Percentiles rank a stretch among this genome's conserved stretches.
Evolutionary conservation across 2,329 filamentous ascomycete species (phyloP).

Genomic region (Achaetomium macrosporum): DNA sequence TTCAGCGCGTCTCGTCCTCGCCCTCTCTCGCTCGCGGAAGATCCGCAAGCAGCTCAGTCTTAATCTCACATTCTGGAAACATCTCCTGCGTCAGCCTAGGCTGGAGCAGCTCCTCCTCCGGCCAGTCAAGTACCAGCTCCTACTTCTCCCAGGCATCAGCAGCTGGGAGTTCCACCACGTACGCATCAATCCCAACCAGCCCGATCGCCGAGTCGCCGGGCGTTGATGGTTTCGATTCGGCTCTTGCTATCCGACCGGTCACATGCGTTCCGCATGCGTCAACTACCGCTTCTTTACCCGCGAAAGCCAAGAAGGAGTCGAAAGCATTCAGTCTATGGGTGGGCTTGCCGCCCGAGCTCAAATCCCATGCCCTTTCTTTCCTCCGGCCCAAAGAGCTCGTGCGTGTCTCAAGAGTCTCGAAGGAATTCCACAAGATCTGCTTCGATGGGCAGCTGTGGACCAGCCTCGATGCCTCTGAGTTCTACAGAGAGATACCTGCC

Average conservation of each 20-base stretch:
- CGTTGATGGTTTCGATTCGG: slow-evolving; percentile 40
- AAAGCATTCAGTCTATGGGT: slow-evolving; percentile 65
- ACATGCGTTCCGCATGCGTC: slow-evolving; percentile 39
- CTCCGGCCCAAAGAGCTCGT: slow-evolving; percentile 77
- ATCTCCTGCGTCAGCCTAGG: slow-evolving; percentile 52
- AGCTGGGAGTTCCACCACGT: slow-evolving; percentile 30
- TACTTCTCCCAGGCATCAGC: slow-evolving; percentile 29
- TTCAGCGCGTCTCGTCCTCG: slow-evolving; percentile 78
- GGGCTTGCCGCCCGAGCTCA: slow-evolving; percentile 75
- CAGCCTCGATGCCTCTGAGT: slow-evolving; percentile 74
- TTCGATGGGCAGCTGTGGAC: slow-evolving; percentile 95
- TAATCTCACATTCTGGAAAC: slow-evolving; percentile 51
- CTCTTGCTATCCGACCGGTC: slow-evolving; percentile 50
- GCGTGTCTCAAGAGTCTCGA: slow-evolving; percentile 69
- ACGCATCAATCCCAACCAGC: slow-evolving; percentile 36
- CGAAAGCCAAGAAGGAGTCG: slow-evolving; percentile 50
- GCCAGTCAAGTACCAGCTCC: slow-evolving; percentile 30
- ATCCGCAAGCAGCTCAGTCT: slow-evolving; percentile 64
- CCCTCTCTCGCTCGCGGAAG: slow-evolving; percentile 62
- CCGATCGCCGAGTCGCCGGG: slow-evolving; percentile 37
- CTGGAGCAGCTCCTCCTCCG: slow-evolving; percentile 38
- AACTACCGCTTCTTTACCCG: slow-evolving; percentile 56
- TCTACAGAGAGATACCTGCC: slow-evolving; percentile 81
- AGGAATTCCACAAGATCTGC: slow-evolving; percentile 72
- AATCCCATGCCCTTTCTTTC: slow-evolving; percentile 69